Conservation (phyloP, 116 monocot species). For the Phalaenopsis hybrid region DNA sequence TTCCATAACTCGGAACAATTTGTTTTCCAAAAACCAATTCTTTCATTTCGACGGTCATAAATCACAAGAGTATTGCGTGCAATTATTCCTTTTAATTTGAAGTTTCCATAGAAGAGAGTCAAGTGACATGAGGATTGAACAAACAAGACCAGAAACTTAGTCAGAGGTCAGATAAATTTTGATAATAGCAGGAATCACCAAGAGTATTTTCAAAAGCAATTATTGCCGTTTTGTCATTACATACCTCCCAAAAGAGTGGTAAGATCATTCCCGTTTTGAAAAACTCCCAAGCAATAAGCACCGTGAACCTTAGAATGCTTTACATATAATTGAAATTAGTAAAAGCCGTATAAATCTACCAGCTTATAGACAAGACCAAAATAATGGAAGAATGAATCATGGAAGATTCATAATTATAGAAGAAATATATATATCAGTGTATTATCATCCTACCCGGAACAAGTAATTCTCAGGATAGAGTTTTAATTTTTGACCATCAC, state of each 20-base stretch:
- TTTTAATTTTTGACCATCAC: constrained; percentile 68
- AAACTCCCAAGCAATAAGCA: constrained; percentile 93
- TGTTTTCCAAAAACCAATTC: constrained; percentile 97
- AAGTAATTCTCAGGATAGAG: constrained; percentile 96
- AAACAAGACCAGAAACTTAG: too few species aligned
- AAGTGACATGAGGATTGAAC: neutral
- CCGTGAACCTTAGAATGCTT: constrained; percentile 90
- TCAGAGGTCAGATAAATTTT: neutral
- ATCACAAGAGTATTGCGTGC: constrained; percentile 88
- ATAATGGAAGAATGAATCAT: neutral
- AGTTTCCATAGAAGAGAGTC: neutral
- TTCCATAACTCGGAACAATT: constrained; percentile 90
- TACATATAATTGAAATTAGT: constrained; percentile 11
- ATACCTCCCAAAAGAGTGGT: constrained; percentile 95
- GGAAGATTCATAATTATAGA: neutral
- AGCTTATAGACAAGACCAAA: neutral
- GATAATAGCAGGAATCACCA: neutral
- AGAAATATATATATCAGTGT: neutral
- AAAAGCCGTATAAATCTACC: constrained; percentile 4
- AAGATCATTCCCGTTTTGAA: constrained; percentile 89
- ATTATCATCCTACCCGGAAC: constrained; percentile 58
- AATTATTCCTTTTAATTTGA: constrained; percentile 60
- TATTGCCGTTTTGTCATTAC: neutral
- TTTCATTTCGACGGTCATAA: constrained; percentile 84
- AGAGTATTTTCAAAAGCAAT: neutral